A percentile compares a stretch with the other conserved stretches of the same genome.
phyloP scores from a whole-genome alignment of 371 early-diverging fungal species.

The Thermomucor indicae-seudaticae region DNA sequence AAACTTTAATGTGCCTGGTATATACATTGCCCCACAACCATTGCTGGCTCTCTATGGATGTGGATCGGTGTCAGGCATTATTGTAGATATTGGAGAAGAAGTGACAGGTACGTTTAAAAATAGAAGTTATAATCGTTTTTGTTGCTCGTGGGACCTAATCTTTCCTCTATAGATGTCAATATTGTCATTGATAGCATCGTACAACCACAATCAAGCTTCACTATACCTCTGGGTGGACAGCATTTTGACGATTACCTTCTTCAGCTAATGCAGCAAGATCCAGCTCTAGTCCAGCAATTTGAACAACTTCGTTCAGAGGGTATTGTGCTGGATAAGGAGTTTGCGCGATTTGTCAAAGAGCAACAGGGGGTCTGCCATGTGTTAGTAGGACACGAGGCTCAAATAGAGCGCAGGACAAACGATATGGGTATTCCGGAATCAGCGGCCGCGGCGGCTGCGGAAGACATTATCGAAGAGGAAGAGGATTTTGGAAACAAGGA shows the following conservation, averaged over 20 bases:
- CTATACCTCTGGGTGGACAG: slow-evolving; percentile 65
- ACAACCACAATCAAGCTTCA: slow-evolving; percentile 53
- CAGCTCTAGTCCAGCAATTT: slow-evolving; percentile 46
- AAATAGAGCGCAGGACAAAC: slow-evolving; percentile 24
- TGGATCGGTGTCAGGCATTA: slow-evolving; percentile 73
- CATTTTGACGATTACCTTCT: slow-evolving; percentile 63
- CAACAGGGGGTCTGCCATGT: slow-evolving; percentile 53
- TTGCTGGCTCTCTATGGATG: slow-evolving; percentile 78
- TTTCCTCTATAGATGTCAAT: slow-evolving; percentile 51
- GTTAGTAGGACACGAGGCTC: slow-evolving; percentile 35
- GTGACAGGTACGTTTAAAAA: slow-evolving; percentile 48
- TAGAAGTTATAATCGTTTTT: slow-evolving; percentile 59
- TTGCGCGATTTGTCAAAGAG: slow-evolving; percentile 60
- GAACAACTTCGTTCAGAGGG: slow-evolving; percentile 6
- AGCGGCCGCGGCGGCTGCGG: slow-evolving; percentile 31
- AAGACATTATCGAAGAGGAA: slow-evolving; percentile 28
- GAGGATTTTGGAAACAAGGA: slow-evolving; percentile 13
- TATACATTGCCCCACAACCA: slow-evolving; percentile 82
- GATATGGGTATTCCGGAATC: slow-evolving; percentile 18
- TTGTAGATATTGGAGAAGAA: slow-evolving; percentile 87
- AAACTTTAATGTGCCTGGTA: slow-evolving; percentile 82
- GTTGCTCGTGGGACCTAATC: neutral
- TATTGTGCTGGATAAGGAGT: slow-evolving; percentile 44
- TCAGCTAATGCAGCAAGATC: slow-evolving; percentile 53
- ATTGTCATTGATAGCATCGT: slow-evolving; percentile 69